Evolutionary conservation across 306 rosid genomes (phyloP), one percentile per base, ranked within the genome.

Genomic region (Rubus idaeus): DNA sequence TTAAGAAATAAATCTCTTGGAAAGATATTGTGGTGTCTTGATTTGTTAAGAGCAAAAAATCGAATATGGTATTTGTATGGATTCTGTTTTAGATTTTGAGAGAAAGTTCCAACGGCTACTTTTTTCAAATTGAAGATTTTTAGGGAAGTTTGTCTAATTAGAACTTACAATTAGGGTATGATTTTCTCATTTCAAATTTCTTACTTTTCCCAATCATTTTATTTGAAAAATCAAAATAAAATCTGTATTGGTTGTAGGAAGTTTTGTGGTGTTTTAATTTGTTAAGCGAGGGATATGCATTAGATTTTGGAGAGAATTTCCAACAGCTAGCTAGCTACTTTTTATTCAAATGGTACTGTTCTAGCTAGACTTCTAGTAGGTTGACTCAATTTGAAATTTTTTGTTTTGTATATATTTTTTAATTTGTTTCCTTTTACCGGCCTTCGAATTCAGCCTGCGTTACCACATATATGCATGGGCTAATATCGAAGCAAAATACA

Each of bases 61-160:
- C 26, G 18, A 42, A 50, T 3, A 30, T 3, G 12, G 65, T 77
- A 73, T 78, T 70, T 83, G 70, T 71, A 79, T 56, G 75, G 57
- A 37, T 46, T 2, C 5, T n/a, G 39, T 41, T 39, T 7, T 72
- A 21, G 47, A 44, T 45, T 11, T 68, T 13, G 20, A 58, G 41
- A 23, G 26, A 46, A 49, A 49, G 56, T 51, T 58, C 77, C 68
- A 91, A 85, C 89, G 85, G 87, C 88, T 81, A 89, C 5, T 55
- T 17, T 60, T 4, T 30, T 56, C 11, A 47, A 78, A 56, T 72
- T 65, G 20, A 11, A 56, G 21, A 5, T 52, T 55, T 3, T 42
- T 8, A 77, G 70, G 87, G 80, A 78, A 80, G 62, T 45, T 44
- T 78, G 63, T 58, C 64, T 58, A 58, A 18, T 30, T 1, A 72